Evolutionary conservation across 2,329 filamentous ascomycete genomes (phyloP).

Genomic region (Trichoderma brevicompactum): DNA sequence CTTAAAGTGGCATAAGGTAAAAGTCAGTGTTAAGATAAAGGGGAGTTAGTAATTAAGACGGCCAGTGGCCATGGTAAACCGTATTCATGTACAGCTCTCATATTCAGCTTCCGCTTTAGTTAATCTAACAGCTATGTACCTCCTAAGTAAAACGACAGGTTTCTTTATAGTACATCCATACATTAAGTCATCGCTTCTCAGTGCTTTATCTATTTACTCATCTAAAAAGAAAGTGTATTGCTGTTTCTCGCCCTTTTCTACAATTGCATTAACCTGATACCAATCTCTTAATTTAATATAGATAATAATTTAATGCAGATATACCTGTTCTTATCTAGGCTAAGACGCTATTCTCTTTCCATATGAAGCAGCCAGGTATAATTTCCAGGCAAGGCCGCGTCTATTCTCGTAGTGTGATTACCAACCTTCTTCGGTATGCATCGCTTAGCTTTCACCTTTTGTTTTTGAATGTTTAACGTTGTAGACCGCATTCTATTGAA

Average conservation of each 20-base stretch:
- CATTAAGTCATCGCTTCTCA: neutral
- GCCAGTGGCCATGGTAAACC: too few relatives aligned
- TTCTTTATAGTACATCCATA: neutral
- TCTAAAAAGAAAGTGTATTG: neutral
- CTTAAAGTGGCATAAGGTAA: neutral
- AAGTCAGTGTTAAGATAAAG: neutral
- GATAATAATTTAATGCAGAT: neutral
- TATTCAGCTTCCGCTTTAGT: neutral
- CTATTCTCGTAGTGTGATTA: too few relatives aligned
- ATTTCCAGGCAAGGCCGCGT: too few relatives aligned
- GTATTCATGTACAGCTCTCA: neutral
- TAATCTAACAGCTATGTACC: neutral
- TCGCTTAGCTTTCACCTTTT: too few relatives aligned
- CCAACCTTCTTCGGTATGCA: too few relatives aligned
- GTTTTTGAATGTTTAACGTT: too few relatives aligned
- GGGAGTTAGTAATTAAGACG: neutral
- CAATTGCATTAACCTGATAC: neutral
- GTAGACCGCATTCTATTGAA: too few relatives aligned
- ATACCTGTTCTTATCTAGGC: neutral
- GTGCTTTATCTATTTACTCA: neutral
- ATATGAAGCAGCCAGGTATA: too few relatives aligned
- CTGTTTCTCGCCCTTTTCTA: neutral
- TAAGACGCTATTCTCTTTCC: too few relatives aligned
- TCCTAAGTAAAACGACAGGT: neutral
- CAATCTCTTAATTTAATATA: neutral